Evolutionary conservation across 129 eudicot species (phyloP), one percentile per base, ranked within the genome.

Genomic region (Flaveria ramosissima): DNA sequence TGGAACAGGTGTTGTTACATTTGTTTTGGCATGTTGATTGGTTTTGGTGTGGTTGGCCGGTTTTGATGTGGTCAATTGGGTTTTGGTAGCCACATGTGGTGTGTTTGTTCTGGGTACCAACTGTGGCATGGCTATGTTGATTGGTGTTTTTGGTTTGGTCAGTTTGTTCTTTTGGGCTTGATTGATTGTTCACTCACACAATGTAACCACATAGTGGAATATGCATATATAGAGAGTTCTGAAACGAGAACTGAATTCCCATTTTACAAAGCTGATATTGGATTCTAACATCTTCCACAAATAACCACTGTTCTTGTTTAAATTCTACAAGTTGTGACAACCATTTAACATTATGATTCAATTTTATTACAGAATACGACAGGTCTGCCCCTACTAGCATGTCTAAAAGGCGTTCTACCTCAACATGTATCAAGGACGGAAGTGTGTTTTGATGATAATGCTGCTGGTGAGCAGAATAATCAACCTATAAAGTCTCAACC

Each of bases 1-100:
- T 64, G 64, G 73, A 7, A 46, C 78, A 72, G 11, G 61, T 52
- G 41, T 80, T 80, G 41, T 80, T 80, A 42, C 79, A 80, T 24
- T 64, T 64, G 69, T 55, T 73, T 32, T 65, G 74, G 73, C 65
- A 60, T 47, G 68, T 66, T 69, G 75, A 16, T 9, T 13, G 14
- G 2, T 19, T 56, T 72, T 77, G 61, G 57, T 26, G 61, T 26
- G 41, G 68, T 66, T 69, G 75, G 19, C 24, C 8, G 8, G 2
- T 19, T 56, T 72, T 77, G 61, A 45, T 26, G 61, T 26, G 64
- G 82, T 50, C 72, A 60, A 72, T 71, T 21, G 77, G 71, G n/a
- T 45, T 78, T 78, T 78, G 76, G 55, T 57, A 46, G 76, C 73
- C 73, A 7, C 64, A 75, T 27, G 64, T 32, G 52, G 32, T 61